These are phyloP conservation scores for Glaciozyma antarctica DNA, from an alignment of 768 basidiomycete species.

Conservation along the genomic window DNA sequence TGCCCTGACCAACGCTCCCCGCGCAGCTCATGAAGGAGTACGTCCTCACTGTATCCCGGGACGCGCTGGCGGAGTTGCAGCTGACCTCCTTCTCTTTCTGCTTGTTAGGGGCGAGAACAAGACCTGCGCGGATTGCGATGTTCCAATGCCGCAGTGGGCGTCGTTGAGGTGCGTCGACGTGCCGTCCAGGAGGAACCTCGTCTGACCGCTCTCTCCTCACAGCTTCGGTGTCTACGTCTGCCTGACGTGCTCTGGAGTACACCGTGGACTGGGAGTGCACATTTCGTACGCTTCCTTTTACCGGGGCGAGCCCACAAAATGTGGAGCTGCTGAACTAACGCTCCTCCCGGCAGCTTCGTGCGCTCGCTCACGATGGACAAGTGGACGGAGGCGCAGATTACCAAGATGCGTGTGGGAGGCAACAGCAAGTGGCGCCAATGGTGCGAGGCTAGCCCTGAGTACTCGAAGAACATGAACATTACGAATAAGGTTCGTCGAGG, in stretches of 20 bases:
- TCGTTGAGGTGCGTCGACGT: slow-evolving; percentile 12
- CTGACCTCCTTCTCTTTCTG: background rate
- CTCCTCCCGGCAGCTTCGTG: slow-evolving; percentile 18
- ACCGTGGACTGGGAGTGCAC: slow-evolving; percentile 88
- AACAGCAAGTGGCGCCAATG: slow-evolving; percentile 73
- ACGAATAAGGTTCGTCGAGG: slow-evolving; percentile 50
- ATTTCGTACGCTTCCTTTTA: slow-evolving; percentile 42
- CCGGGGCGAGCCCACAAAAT: background rate
- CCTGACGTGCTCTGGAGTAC: slow-evolving; percentile 56
- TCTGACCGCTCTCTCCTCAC: slow-evolving; percentile 17
- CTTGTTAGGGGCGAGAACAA: slow-evolving; percentile 28
- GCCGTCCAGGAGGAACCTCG: background rate
- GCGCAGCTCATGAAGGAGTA: slow-evolving; percentile 9
- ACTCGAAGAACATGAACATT: slow-evolving; percentile 52
- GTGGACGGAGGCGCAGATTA: slow-evolving; percentile 35
- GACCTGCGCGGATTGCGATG: slow-evolving; percentile 23
- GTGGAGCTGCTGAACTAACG: background rate
- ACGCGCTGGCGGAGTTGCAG: background rate
- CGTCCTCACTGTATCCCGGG: background rate
- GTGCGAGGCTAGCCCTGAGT: slow-evolving; percentile 60
- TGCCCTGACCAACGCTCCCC: background rate
- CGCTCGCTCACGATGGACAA: slow-evolving; percentile 27
- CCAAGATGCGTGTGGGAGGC: slow-evolving; percentile 79
- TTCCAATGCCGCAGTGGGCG: slow-evolving; percentile 62
- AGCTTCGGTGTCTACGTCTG: slow-evolving; percentile 69